Evolutionary conservation across 352 stramenopile species (phyloP).

Genomic region (Phytophthora melonis): DNA sequence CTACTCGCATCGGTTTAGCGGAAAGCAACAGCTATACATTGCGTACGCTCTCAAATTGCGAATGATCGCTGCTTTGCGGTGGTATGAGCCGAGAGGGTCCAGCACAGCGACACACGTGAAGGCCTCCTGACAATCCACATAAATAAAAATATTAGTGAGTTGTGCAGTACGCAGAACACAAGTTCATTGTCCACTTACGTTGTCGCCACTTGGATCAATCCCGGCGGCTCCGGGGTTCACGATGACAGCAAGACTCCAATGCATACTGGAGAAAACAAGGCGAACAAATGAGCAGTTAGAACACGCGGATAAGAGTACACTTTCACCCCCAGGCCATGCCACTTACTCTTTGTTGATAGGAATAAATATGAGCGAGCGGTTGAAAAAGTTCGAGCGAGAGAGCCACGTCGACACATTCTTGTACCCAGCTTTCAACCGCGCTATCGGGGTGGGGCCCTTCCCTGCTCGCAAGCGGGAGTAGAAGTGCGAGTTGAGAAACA

Average conservation of each 20-base stretch:
- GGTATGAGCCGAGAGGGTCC: slow-evolving; percentile 78
- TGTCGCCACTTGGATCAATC: slow-evolving; percentile 27
- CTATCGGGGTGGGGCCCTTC: slow-evolving; percentile 38
- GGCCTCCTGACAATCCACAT: slow-evolving; percentile 41
- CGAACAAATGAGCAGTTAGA: slow-evolving; percentile 8
- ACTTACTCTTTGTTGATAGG: slow-evolving; percentile 89
- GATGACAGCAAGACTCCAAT: slow-evolving; percentile 88
- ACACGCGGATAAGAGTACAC: not conserved
- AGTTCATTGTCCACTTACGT: slow-evolving; percentile 30
- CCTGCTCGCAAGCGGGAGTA: slow-evolving; percentile 69
- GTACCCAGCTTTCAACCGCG: slow-evolving; percentile 69
- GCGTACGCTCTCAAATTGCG: slow-evolving; percentile 64
- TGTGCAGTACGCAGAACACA: not conserved
- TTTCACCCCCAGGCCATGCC: not conserved
- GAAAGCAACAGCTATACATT: no score
- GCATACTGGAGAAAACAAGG: slow-evolving; percentile 49
- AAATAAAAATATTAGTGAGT: not conserved
- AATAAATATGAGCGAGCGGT: slow-evolving; percentile 82
- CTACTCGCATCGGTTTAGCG: no score
- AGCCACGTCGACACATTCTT: slow-evolving; percentile 85
- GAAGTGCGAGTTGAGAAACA: slow-evolving; percentile 86
- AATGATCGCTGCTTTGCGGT: slow-evolving; percentile 64
- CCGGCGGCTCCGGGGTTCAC: slow-evolving; percentile 68
- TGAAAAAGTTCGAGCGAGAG: slow-evolving; percentile 71
- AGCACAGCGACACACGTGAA: slow-evolving; percentile 71